A percentile compares a stretch with the other conserved stretches of the same genome.
Evolutionary conservation across 148 eudicot genomes (phyloP).

Genomic region (Nepenthes mirabilis): DNA sequence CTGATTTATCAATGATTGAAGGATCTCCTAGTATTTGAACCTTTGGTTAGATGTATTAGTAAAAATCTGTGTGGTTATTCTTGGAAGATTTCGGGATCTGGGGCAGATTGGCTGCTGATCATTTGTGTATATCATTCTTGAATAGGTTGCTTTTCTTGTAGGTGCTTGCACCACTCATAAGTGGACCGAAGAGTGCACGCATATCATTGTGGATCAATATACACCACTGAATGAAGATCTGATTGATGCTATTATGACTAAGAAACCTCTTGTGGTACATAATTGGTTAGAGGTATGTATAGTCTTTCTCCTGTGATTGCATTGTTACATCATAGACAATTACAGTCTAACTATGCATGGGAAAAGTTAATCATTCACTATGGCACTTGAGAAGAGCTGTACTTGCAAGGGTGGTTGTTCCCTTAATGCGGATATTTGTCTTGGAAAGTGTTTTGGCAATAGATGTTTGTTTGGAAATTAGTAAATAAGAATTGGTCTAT

Average conservation of each 20-base stretch:
- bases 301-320: neutral
- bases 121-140: neutral
- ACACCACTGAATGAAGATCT: slow-evolving; percentile 44
- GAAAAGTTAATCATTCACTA: too few species aligned
- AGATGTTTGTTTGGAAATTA: too few species aligned
- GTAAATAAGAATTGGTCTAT: too few species aligned
- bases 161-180: slow-evolving; percentile 48
- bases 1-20: neutral
- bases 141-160: slow-evolving; percentile 12
- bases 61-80: too few species aligned
- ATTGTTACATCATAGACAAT: neutral
- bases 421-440: too few species aligned
- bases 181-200: slow-evolving; percentile 76
- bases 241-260: slow-evolving; percentile 64
- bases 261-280: slow-evolving; percentile 40
- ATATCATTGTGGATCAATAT: slow-evolving; percentile 73
- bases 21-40: neutral
- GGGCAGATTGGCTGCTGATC: neutral
- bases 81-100: neutral
- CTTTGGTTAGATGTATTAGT: neutral
- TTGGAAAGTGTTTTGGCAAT: too few species aligned
- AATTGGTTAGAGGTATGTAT: slow-evolving; percentile 81
- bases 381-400: too few species aligned
- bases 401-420: too few species aligned
- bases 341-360: too few species aligned